A percentile compares a stretch with the other conserved stretches of the same genome.
Evolutionary conservation across 75 land plant genomes (phyloP).

Genomic region (Chamaecyparis obtusa): DNA sequence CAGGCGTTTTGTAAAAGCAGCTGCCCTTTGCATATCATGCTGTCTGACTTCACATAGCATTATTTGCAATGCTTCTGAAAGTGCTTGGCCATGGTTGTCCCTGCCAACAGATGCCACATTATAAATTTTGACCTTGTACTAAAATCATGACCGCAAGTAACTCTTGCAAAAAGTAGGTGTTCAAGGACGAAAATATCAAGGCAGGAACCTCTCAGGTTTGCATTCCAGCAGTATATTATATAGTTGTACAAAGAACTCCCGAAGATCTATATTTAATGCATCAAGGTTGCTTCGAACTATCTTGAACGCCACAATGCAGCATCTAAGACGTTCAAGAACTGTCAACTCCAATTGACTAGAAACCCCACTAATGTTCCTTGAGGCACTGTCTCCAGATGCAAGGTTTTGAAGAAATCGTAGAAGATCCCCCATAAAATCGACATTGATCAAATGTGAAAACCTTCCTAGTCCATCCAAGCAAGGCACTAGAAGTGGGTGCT

Average conservation of each 20-base stretch:
- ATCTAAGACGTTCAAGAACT: conserved; percentile 82
- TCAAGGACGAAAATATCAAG: not conserved
- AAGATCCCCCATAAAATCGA: conserved; percentile 93
- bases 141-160: not conserved
- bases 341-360: conserved; percentile 20
- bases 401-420: conserved; percentile 66
- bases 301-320: conserved; percentile 92
- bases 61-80: conserved; percentile 89
- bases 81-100: conserved; percentile 67
- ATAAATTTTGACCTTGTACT: not conserved
- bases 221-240: conserved; percentile 88
- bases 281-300: conserved; percentile 92
- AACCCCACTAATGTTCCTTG: conserved; percentile 9
- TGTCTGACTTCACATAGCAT: conserved; percentile 95
- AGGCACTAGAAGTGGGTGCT: conserved; percentile 76
- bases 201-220: conserved; percentile 66
- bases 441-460: conserved; percentile 86
- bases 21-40: conserved; percentile 97
- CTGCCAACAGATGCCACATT: not conserved
- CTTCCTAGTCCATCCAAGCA: conserved; percentile 88
- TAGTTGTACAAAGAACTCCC: conserved; percentile 83
- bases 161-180: not conserved
- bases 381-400: conserved; percentile 37
- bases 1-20: conserved; percentile 92
- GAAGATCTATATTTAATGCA: conserved; percentile 92